Percentiles rank a stretch among this genome's conserved stretches.
Conservation (phyloP, 2,329 filamentous ascomycete species). For the Biscogniauxia mediterranea region DNA sequence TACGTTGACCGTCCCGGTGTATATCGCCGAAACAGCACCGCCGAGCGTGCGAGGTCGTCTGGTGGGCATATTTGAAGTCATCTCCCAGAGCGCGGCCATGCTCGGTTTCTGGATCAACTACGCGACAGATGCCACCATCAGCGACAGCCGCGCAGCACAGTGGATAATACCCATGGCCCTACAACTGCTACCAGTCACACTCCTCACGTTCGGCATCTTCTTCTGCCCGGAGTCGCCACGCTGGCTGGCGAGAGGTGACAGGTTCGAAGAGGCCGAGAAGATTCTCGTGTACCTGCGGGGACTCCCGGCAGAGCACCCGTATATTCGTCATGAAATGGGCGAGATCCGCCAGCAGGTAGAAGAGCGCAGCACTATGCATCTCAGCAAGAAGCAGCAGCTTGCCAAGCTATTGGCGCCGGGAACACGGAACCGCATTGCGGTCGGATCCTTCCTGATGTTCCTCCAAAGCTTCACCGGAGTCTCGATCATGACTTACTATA, state of each 20-base stretch:
- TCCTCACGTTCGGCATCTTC: conserved; percentile 34
- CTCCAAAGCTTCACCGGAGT: conserved; percentile 49
- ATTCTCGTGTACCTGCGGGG: conserved; percentile 46
- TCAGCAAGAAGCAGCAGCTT: conserved; percentile 30
- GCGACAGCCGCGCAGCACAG: conserved; percentile 25
- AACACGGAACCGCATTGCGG: conserved; percentile 43
- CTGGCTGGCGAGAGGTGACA: conserved; percentile 35
- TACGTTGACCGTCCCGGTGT: conserved; percentile 54
- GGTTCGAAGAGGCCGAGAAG: conserved; percentile 38
- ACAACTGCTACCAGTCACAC: conserved; percentile 39
- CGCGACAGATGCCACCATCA: conserved; percentile 9
- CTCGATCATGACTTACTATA: conserved; percentile 62
- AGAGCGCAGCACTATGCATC: conserved; percentile 23
- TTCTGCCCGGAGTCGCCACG: conserved; percentile 36
- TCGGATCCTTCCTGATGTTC: conserved; percentile 54
- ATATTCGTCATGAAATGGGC: conserved; percentile 52
- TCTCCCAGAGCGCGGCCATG: conserved; percentile 49
- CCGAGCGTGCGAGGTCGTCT: conserved; percentile 51
- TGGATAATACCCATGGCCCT: conserved; percentile 45
- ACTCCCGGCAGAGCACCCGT: conserved; percentile 49
- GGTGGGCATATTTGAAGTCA: conserved; percentile 49
- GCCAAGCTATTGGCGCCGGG: conserved; percentile 37
- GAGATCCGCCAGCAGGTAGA: conserved; percentile 59
- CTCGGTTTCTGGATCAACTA: conserved; percentile 41
- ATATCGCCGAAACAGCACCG: conserved; percentile 55